A percentile compares a stretch with the other conserved stretches of the same genome.
phyloP scores from a whole-genome alignment of 1,284 basidiomycete species.

The Cutaneotrichosporon sp. region DNA sequence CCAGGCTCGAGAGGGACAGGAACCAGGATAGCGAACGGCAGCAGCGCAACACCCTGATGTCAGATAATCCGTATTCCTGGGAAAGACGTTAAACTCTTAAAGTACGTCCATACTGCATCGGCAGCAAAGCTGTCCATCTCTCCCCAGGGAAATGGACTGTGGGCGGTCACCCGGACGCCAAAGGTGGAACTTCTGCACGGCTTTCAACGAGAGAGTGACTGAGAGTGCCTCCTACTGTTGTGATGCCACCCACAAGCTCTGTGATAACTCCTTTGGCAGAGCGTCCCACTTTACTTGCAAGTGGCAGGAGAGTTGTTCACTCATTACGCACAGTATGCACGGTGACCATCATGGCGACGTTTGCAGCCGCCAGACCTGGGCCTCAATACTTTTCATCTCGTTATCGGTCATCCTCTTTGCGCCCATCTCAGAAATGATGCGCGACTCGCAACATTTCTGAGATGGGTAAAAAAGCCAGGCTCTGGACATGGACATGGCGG shows the following conservation, averaged over 20 bases:
- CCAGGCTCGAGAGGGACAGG: no score
- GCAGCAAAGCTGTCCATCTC: no score
- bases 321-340: not conserved
- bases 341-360: not conserved
- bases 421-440: not conserved
- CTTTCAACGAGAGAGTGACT: not conserved
- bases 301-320: not conserved
- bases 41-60: no score
- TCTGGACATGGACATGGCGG: not conserved
- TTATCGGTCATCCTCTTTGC: not conserved
- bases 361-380: not conserved
- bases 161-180: no score
- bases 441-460: no score
- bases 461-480: not conserved
- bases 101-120: no score
- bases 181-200: no score
- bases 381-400: no score
- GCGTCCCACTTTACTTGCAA: not conserved
- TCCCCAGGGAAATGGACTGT: no score
- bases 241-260: not conserved
- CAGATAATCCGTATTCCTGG: no score
- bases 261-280: not conserved
- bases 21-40: no score
- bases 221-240: constrained; percentile 1
- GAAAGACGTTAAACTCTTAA: no score